A percentile compares a stretch with the other conserved stretches of the same genome.
phyloP scores from a whole-genome alignment of 768 basidiomycete species.

The Cyathus striatus region DNA sequence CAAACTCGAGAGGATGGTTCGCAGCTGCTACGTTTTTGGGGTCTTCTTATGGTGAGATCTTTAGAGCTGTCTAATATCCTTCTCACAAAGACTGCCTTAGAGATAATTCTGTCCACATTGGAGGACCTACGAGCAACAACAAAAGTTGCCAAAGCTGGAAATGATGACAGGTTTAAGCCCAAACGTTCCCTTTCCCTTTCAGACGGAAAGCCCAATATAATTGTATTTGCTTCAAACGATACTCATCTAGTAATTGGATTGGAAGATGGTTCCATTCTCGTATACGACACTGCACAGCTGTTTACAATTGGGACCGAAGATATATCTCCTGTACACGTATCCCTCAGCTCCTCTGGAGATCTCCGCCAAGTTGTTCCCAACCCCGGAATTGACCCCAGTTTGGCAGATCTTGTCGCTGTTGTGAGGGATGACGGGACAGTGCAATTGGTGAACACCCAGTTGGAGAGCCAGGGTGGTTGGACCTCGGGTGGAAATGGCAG shows the following conservation, averaged over 20 bases:
- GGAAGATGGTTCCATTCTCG: conserved; percentile 51
- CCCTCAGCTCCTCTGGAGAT: conserved; percentile 37
- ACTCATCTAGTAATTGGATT: conserved; percentile 56
- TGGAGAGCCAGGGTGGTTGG: conserved; percentile 56
- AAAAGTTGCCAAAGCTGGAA: conserved; percentile 32
- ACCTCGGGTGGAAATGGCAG: conserved; percentile 36
- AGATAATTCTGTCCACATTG: conserved; percentile 57
- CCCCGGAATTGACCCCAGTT: conserved; percentile 47
- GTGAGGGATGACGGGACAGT: conserved; percentile 45
- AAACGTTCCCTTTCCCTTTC: conserved; percentile 43
- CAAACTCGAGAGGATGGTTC: conserved; percentile 66
- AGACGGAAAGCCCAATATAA: conserved; percentile 41
- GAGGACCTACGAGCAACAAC: conserved; percentile 54
- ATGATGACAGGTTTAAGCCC: conserved; percentile 37
- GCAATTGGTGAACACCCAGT: conserved; percentile 53
- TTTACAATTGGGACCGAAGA: conserved; percentile 39
- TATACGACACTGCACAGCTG: conserved; percentile 52
- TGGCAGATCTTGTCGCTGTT: conserved; percentile 56
- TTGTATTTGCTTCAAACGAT: conserved; percentile 57
- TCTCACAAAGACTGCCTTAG: no score
- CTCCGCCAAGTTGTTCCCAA: conserved; percentile 58
- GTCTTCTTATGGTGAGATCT: conserved; percentile 32
- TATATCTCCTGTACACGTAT: conserved; percentile 43
- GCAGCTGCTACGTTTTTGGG: conserved; percentile 44
- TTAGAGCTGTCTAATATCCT: background rate